Percentiles rank a stretch among this genome's conserved stretches.
These are phyloP conservation scores for Wickerhamomyces bovis DNA, from an alignment of 805 yeast species.

Conservation along the genomic window DNA sequence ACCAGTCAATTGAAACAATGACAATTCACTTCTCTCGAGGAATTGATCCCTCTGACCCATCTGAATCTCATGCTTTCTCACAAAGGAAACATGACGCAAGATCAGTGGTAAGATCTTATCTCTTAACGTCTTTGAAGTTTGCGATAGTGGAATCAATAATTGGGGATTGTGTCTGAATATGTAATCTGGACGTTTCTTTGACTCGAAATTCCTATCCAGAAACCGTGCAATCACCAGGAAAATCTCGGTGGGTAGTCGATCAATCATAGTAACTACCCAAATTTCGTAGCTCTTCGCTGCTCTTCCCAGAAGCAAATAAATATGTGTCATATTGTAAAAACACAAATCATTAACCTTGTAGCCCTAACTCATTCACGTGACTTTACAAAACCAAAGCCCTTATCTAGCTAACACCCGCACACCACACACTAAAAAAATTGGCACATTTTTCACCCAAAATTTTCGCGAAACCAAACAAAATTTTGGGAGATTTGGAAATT, in stretches of 20 bases:
- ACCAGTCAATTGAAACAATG: not conserved
- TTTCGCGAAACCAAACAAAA: not conserved
- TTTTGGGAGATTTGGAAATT: not conserved
- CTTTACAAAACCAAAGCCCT: not conserved
- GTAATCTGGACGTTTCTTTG: slow-evolving; percentile 7
- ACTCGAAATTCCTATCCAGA: not conserved
- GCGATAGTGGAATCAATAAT: slow-evolving; percentile 4
- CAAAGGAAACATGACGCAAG: slow-evolving; percentile 8
- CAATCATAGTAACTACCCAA: slow-evolving; percentile 1
- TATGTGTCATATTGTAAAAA: no score
- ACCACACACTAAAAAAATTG: not conserved
- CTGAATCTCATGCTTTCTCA: slow-evolving; percentile 9
- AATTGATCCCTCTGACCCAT: not conserved
- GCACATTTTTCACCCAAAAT: not conserved
- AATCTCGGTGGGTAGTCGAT: slow-evolving; percentile 12
- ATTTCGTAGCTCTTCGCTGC: no score
- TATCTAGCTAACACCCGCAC: slow-evolving; percentile 1
- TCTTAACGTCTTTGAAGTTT: slow-evolving; percentile 10
- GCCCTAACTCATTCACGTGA: slow-evolving; percentile 5
- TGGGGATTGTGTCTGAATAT: slow-evolving; percentile 8
- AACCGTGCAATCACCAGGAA: not conserved
- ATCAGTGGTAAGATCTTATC: slow-evolving; percentile 4
- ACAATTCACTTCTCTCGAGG: not conserved
- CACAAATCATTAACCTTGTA: no score
- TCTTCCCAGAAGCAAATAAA: no score